phyloP scores from a whole-genome alignment of 192 early-diverging fungal genomes.

The Chytriomyces sp. region DNA sequence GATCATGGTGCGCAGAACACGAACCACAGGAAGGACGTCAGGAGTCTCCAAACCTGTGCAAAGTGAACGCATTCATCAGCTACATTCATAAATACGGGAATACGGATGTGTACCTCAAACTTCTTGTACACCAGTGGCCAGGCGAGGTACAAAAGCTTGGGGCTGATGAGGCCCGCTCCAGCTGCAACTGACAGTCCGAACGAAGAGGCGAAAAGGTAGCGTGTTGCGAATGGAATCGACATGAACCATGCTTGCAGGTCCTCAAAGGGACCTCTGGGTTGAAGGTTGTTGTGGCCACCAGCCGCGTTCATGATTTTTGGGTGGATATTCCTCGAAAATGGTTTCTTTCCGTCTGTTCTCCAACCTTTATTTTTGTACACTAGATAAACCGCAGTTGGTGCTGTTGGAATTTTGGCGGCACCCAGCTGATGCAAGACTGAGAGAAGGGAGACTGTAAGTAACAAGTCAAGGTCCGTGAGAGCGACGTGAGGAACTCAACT shows the following conservation, averaged over 20 bases:
- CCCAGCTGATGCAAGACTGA: conserved; percentile 45
- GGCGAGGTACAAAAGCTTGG: conserved; percentile 48
- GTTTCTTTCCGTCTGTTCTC: no score
- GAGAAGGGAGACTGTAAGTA: neutral
- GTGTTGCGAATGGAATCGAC: conserved; percentile 63
- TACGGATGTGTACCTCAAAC: conserved; percentile 55
- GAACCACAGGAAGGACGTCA: conserved; percentile 18
- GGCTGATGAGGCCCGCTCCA: conserved; percentile 42
- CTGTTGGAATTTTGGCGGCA: conserved; percentile 54
- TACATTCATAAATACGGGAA: neutral
- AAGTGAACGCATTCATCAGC: neutral
- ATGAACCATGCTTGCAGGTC: conserved; percentile 55
- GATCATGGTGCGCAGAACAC: neutral
- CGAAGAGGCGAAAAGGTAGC: conserved; percentile 53
- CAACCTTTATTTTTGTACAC: neutral
- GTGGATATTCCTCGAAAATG: neutral
- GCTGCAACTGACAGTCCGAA: conserved; percentile 49
- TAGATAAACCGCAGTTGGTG: conserved; percentile 49
- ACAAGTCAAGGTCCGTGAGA: neutral
- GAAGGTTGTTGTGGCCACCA: conserved; percentile 20
- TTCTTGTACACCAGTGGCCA: conserved; percentile 55
- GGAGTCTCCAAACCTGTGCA: conserved; percentile 11
- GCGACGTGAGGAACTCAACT: conserved; percentile 61
- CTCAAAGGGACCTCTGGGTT: conserved; percentile 40
- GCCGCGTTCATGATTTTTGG: neutral